These are phyloP conservation scores for Cercis canadensis DNA, from an alignment of 306 rosid genomes.

Conservation along the genomic window DNA sequence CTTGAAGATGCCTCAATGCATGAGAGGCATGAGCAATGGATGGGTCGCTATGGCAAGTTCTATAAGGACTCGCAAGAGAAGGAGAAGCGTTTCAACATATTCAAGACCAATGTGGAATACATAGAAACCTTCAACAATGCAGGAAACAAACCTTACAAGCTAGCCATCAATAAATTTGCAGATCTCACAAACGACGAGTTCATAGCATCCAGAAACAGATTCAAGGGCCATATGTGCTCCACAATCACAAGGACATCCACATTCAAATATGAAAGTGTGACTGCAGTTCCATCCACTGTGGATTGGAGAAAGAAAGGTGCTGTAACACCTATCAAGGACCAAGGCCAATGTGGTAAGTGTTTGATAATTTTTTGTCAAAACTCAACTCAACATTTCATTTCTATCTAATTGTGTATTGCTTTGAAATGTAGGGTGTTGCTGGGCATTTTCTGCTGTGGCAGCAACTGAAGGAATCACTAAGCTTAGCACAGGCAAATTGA, in stretches of 20 bases:
- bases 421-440: not conserved
- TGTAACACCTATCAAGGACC: constrained; percentile 42
- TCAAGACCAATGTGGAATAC: constrained; percentile 30
- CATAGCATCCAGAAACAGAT: constrained; percentile 29
- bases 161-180: constrained; percentile 36
- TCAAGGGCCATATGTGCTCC: constrained; percentile 31
- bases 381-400: not conserved
- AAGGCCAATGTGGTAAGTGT: constrained; percentile 38
- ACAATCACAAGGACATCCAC: not conserved
- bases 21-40: constrained; percentile 40
- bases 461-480: not conserved
- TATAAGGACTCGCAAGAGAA: constrained; percentile 13
- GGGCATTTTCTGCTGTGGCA: constrained; percentile 3
- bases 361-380: not conserved
- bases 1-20: constrained; percentile 23
- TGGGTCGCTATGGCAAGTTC: constrained; percentile 20
- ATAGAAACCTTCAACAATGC: constrained; percentile 10
- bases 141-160: constrained; percentile 35
- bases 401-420: not conserved
- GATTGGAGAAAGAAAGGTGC: constrained; percentile 43
- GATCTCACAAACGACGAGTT: constrained; percentile 47
- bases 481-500: not conserved
- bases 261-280: constrained; percentile 36
- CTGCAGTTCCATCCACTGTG: constrained; percentile 9
- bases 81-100: constrained; percentile 35